Evolutionary conservation across 208 protist genomes (phyloP), one percentile per base, ranked within the genome.

Genomic region (Acanthamoeba healyi): DNA sequence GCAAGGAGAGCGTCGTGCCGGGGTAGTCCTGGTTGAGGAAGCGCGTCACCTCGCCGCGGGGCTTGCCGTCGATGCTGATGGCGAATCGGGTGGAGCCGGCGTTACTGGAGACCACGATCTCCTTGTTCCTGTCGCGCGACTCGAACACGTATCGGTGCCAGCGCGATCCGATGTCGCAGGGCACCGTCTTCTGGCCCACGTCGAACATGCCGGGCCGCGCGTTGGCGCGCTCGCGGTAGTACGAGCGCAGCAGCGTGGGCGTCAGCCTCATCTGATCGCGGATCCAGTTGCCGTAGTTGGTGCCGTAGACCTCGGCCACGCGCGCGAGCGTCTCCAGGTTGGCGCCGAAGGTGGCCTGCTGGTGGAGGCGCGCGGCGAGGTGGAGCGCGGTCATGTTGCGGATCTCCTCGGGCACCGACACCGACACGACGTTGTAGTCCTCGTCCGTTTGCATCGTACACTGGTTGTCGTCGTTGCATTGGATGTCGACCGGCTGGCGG

Each of bases 151-250:
- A 81, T 36, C 70, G 70, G 70, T 81, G 70, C 70, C 70, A 81
- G 70, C 70, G 70, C 70, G 70, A 81, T 15, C 70, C 70, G 17
- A 81, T 81, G 70, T 81, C 70, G 70, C 70, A 81, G 36, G 70
- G 70, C n/a, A 10, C 29, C 36, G 70, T 81, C 38, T 81, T 46
- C 36, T 81, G 36, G 70, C 36, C 70, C 14, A 46, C 19, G 36
- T 36, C 70, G 36, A 46, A 46, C 38, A n/a, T 3, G 70, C 70
- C 70, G 14, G 70, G 70, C 36, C 70, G 70, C 36, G 70, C 70
- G 70, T 81, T 81, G 70, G 70, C 70, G 70, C 70, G 70, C 38
- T 81, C 36, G 70, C 70, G 70, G 36, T 49, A 49, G 70, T 81
- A 81, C n/a, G 70, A 24, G 70, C 70, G 70, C 36, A 81, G 36